These are phyloP conservation scores for Lophium mytilinum DNA, from an alignment of 495 filamentous ascomycete genomes.

Conservation along the genomic window DNA sequence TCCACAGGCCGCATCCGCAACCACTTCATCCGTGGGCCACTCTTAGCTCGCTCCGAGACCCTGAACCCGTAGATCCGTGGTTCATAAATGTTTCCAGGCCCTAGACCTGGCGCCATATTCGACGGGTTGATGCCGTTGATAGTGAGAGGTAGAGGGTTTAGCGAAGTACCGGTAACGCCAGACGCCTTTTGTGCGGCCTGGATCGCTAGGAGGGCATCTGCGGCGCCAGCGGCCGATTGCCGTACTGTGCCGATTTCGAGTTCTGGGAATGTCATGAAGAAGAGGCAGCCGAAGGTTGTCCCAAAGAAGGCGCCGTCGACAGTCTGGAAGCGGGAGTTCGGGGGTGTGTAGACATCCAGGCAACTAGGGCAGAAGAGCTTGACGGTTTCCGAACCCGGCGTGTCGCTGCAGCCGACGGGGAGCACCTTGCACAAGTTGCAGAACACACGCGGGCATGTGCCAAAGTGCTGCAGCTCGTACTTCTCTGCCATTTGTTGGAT, in stretches of 20 bases:
- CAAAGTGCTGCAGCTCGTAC: constrained; percentile 93
- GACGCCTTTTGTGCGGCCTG: constrained; percentile 21
- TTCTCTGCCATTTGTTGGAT: constrained; percentile 99
- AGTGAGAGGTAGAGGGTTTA: constrained; percentile 41
- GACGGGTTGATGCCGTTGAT: constrained; percentile 78
- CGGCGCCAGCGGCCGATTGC: constrained; percentile 5
- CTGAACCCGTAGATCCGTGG: constrained; percentile 94
- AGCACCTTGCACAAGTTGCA: constrained; percentile 83
- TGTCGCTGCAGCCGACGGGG: constrained; percentile 87
- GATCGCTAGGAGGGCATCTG: constrained; percentile 17
- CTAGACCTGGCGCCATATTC: constrained; percentile 84
- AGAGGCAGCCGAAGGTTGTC: constrained; percentile 87
- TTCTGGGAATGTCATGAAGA: constrained; percentile 97
- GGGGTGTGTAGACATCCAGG: constrained; percentile 93
- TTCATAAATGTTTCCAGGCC: constrained; percentile 77
- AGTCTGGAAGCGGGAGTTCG: constrained; percentile 92
- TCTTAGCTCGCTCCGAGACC: constrained; percentile 76
- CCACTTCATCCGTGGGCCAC: constrained; percentile 95
- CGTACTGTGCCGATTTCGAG: constrained; percentile 54
- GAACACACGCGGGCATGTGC: constrained; percentile 80
- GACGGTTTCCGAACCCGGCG: constrained; percentile 91
- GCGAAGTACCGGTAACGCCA: constrained; percentile 28
- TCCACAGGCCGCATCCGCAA: constrained; percentile 75
- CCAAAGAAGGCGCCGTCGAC: constrained; percentile 99
- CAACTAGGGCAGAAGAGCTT: constrained; percentile 97